phyloP scores from a whole-genome alignment of 805 yeast species.

The Metschnikowia proteae region DNA sequence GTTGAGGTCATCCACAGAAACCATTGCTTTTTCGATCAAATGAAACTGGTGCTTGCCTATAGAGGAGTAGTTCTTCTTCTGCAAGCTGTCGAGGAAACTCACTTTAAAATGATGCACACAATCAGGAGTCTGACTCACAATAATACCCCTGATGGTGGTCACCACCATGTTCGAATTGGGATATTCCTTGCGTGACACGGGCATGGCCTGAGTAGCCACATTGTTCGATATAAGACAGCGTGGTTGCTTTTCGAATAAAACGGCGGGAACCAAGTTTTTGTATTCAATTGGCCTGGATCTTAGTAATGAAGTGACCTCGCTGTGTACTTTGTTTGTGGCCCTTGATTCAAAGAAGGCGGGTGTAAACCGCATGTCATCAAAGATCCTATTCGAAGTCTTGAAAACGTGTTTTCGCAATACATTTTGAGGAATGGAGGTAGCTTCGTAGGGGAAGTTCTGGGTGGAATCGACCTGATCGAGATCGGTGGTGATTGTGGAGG shows the following conservation, averaged over 20 bases:
- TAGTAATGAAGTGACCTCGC: conserved; percentile 20
- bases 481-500: neutral
- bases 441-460: conserved; percentile 11
- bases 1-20: conserved; percentile 29
- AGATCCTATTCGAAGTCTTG: conserved; percentile 63
- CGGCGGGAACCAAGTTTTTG: conserved; percentile 19
- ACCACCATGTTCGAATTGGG: conserved; percentile 20
- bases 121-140: conserved; percentile 17
- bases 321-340: neutral
- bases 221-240: conserved; percentile 36
- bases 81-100: conserved; percentile 22
- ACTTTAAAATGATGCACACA: conserved; percentile 28
- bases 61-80: neutral
- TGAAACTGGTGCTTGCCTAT: conserved; percentile 38
- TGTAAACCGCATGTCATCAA: conserved; percentile 52
- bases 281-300: conserved; percentile 36
- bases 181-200: conserved; percentile 21
- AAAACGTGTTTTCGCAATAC: conserved; percentile 29
- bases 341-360: conserved; percentile 13
- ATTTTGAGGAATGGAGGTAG: conserved; percentile 15
- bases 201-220: conserved; percentile 30
- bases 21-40: conserved; percentile 19
- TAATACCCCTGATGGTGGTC: conserved; percentile 30
- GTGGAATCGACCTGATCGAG: conserved; percentile 2
- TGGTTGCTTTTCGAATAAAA: conserved; percentile 9